These are phyloP conservation scores for Paecilomyces niveus DNA, from an alignment of 2,329 filamentous ascomycete species.

Conservation along the genomic window DNA sequence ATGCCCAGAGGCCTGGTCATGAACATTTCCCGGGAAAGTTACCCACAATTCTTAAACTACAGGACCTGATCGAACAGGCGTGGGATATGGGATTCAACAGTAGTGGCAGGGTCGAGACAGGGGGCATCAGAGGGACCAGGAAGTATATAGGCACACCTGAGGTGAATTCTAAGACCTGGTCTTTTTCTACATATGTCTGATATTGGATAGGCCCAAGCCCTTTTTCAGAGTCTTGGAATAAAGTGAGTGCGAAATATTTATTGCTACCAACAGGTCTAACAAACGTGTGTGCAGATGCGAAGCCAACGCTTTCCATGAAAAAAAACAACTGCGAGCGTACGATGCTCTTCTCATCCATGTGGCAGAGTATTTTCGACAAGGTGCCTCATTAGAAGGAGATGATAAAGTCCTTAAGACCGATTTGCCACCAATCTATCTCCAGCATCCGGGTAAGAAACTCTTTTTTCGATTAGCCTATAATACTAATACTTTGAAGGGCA, in stretches of 20 bases:
- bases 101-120: slow-evolving; percentile 70
- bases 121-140: slow-evolving; percentile 76
- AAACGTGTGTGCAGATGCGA: slow-evolving; percentile 40
- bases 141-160: slow-evolving; percentile 96
- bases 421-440: slow-evolving; percentile 81
- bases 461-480: background rate
- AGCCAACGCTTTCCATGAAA: slow-evolving; percentile 51
- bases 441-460: slow-evolving; percentile 58
- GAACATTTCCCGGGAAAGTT: slow-evolving; percentile 54
- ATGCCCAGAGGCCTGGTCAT: slow-evolving; percentile 48
- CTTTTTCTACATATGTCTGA: slow-evolving; percentile 6
- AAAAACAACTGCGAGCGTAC: slow-evolving; percentile 39
- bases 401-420: slow-evolving; percentile 63
- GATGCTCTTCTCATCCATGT: slow-evolving; percentile 59
- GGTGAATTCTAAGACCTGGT: slow-evolving; percentile 38
- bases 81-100: slow-evolving; percentile 82
- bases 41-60: slow-evolving; percentile 73
- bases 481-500: slow-evolving; percentile 40
- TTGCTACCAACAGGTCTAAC: background rate
- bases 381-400: slow-evolving; percentile 40
- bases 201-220: slow-evolving; percentile 61
- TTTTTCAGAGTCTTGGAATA: slow-evolving; percentile 65
- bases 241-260: slow-evolving; percentile 39
- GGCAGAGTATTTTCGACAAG: slow-evolving; percentile 65
- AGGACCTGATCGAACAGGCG: slow-evolving; percentile 77